phyloP scores from a whole-genome alignment of 2,329 filamentous ascomycete genomes.

The Pyrenochaeta sp. region DNA sequence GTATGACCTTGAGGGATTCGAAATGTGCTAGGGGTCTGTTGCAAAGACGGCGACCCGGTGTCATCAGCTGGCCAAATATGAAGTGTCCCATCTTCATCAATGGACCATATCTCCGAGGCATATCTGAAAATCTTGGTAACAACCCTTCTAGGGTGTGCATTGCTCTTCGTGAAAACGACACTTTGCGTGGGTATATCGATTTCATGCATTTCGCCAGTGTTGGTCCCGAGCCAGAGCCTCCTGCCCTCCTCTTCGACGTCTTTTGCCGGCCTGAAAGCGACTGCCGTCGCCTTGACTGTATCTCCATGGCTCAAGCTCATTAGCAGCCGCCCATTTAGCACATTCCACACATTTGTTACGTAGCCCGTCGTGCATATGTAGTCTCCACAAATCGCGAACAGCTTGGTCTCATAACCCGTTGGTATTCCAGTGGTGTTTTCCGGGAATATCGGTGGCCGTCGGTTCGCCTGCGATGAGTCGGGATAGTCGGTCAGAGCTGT shows the following conservation, averaged over 20 bases:
- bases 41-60: slow-evolving; percentile 76
- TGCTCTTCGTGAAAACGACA: slow-evolving; percentile 71
- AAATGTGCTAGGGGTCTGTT: slow-evolving; percentile 77
- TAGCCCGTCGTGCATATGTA: slow-evolving; percentile 86
- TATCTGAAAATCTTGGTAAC: slow-evolving; percentile 86
- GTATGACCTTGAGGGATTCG: slow-evolving; percentile 82
- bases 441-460: slow-evolving; percentile 78
- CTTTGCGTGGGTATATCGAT: slow-evolving; percentile 79
- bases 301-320: slow-evolving; percentile 86
- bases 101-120: slow-evolving; percentile 88
- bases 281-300: slow-evolving; percentile 78
- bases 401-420: slow-evolving; percentile 84
- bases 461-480: slow-evolving; percentile 83
- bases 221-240: slow-evolving; percentile 89
- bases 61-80: slow-evolving; percentile 86
- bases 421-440: slow-evolving; percentile 77
- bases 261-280: slow-evolving; percentile 84
- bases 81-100: slow-evolving; percentile 88
- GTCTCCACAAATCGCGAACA: slow-evolving; percentile 88
- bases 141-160: slow-evolving; percentile 78
- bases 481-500: slow-evolving; percentile 73
- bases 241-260: slow-evolving; percentile 82
- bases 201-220: slow-evolving; percentile 86
- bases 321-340: slow-evolving; percentile 80
- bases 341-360: slow-evolving; percentile 86